Conservation (phyloP, 1,284 basidiomycete genomes). For the Ustilago bromivora region DNA sequence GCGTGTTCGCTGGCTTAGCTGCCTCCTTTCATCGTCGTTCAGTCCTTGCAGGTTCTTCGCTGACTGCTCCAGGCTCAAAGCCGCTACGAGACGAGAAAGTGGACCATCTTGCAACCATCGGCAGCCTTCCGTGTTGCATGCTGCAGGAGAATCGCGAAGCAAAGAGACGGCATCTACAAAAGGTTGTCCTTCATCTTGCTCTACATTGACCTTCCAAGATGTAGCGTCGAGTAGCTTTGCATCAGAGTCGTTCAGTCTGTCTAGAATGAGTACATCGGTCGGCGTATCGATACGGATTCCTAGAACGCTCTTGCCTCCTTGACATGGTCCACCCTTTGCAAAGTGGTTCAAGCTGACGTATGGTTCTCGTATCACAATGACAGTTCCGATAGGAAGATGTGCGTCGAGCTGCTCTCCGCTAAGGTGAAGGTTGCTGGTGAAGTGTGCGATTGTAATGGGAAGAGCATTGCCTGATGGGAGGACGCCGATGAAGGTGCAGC, state of each 20-base stretch:
- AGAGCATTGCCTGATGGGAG: slow-evolving; percentile 54
- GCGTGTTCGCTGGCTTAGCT: slow-evolving; percentile 15
- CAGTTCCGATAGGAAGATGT: slow-evolving; percentile 58
- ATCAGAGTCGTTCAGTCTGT: slow-evolving; percentile 23
- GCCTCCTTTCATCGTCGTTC: neutral
- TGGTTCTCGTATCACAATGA: slow-evolving; percentile 65
- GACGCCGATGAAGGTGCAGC: slow-evolving; percentile 58
- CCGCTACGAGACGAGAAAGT: slow-evolving; percentile 30
- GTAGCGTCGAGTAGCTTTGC: slow-evolving; percentile 20
- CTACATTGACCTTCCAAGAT: slow-evolving; percentile 33
- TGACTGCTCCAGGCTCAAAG: neutral
- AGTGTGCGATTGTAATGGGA: slow-evolving; percentile 63
- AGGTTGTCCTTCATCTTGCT: slow-evolving; percentile 11
- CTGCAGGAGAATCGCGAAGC: slow-evolving; percentile 20
- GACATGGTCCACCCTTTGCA: slow-evolving; percentile 59
- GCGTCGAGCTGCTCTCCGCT: slow-evolving; percentile 42
- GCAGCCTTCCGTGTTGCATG: slow-evolving; percentile 39
- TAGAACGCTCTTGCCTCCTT: slow-evolving; percentile 50
- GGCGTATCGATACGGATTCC: slow-evolving; percentile 67
- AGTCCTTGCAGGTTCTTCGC: neutral
- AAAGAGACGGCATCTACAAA: slow-evolving; percentile 12
- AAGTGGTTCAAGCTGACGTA: slow-evolving; percentile 62
- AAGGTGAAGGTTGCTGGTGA: slow-evolving; percentile 57
- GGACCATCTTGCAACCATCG: slow-evolving; percentile 59
- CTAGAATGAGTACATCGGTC: slow-evolving; percentile 62